Conservation (phyloP, 331 rosid species). For the Rhamnella rubrinervis region DNA sequence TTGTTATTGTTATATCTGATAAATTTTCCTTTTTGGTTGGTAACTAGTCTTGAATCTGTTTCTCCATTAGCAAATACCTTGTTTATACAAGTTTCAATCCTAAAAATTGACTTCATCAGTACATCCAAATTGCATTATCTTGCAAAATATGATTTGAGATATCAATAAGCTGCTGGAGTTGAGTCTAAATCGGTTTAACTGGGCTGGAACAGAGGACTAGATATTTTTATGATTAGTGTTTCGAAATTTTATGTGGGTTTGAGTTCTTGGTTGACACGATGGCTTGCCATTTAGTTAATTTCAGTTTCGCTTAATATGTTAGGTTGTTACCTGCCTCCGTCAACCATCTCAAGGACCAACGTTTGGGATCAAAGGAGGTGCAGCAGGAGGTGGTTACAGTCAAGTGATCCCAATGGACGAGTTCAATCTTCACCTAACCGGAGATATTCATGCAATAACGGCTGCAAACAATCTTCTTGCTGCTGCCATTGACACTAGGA, state of each 20-base stretch:
- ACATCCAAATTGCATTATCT: neutral
- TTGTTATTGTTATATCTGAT: neutral
- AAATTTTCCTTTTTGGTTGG: too few species aligned
- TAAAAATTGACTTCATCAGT: too few species aligned
- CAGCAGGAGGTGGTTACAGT: constrained; percentile 99
- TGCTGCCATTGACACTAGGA: constrained; percentile 91
- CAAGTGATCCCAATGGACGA: constrained; percentile 99
- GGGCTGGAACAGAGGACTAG: neutral
- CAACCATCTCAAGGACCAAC: constrained; percentile 99
- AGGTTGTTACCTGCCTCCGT: constrained; percentile 96
- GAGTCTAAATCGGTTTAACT: neutral
- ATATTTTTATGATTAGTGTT: neutral
- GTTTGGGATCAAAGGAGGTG: constrained; percentile 98
- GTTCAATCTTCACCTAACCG: constrained; percentile 96
- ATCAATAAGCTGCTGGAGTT: neutral
- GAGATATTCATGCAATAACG: constrained; percentile 97
- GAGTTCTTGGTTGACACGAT: neutral
- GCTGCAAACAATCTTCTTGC: constrained; percentile 98
- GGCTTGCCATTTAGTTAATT: neutral
- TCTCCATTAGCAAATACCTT: neutral
- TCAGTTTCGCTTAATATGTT: constrained; percentile 21
- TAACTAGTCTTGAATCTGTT: neutral
- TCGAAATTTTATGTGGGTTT: too few species aligned
- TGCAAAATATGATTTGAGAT: too few species aligned
- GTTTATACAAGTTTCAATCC: too few species aligned